These are phyloP conservation scores for Paramecium primaurelia DNA, from an alignment of 73 alveolate genomes.

Conservation along the genomic window DNA sequence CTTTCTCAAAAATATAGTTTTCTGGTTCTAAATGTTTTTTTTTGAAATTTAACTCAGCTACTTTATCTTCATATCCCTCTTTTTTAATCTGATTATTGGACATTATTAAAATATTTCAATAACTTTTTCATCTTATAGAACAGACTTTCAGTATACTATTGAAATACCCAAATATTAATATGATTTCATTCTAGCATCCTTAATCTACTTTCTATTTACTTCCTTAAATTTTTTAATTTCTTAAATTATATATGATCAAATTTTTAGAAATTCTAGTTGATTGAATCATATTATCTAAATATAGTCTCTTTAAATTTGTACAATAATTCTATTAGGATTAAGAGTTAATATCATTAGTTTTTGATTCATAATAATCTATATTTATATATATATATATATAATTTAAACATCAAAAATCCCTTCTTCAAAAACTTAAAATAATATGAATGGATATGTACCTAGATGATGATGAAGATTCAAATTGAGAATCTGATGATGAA, in stretches of 20 bases:
- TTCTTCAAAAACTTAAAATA: not conserved
- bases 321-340: not conserved
- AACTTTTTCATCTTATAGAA: too few species aligned
- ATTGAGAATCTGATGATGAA: not conserved
- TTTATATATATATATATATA: not conserved
- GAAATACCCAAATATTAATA: too few species aligned
- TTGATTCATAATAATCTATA: not conserved
- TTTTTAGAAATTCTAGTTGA: not conserved
- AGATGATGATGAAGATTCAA: constrained; percentile 12
- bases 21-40: too few species aligned
- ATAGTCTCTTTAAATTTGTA: not conserved
- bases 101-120: too few species aligned
- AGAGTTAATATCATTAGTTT: not conserved
- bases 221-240: too few species aligned
- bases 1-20: too few species aligned
- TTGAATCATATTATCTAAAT: not conserved
- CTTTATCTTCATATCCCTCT: too few species aligned
- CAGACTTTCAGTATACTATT: too few species aligned
- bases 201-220: too few species aligned
- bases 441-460: not conserved
- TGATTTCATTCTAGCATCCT: too few species aligned
- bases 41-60: too few species aligned
- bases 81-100: too few species aligned
- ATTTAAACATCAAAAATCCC: not conserved
- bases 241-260: not conserved